Conservation (phyloP, 2,329 filamentous ascomycete genomes). For the Penicillium concentricum region DNA sequence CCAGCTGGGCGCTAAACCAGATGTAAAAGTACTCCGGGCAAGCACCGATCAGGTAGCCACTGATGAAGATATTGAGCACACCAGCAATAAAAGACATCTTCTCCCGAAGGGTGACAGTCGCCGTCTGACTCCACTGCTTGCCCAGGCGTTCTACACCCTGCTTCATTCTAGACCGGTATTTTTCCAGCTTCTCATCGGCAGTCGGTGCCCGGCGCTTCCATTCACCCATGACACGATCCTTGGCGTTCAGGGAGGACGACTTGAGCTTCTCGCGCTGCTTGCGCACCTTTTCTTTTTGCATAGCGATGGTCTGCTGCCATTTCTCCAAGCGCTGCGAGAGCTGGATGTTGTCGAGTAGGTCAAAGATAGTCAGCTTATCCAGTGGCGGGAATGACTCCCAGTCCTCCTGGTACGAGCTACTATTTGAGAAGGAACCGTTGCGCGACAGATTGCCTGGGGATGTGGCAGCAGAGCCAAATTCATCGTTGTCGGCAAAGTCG, state of each 20-base stretch:
- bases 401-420: conserved; percentile 82
- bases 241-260: conserved; percentile 72
- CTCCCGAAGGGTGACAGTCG: conserved; percentile 82
- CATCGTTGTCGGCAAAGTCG: conserved; percentile 28
- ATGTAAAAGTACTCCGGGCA: conserved; percentile 82
- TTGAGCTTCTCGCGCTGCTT: conserved; percentile 79
- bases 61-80: conserved; percentile 96
- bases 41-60: conserved; percentile 87
- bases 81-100: conserved; percentile 96
- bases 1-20: conserved; percentile 85
- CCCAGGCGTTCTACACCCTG: conserved; percentile 83
- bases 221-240: conserved; percentile 86
- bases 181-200: conserved; percentile 87
- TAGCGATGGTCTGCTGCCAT: conserved; percentile 76
- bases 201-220: conserved; percentile 83
- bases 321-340: conserved; percentile 88
- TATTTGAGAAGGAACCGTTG: conserved; percentile 77
- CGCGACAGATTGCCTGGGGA: conserved; percentile 59
- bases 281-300: conserved; percentile 81
- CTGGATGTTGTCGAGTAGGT: conserved; percentile 89
- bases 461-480: conserved; percentile 29
- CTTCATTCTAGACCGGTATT: conserved; percentile 85
- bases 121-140: conserved; percentile 83
- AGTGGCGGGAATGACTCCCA: conserved; percentile 84
- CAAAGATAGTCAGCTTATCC: conserved; percentile 86